Percentiles rank a stretch among this genome's conserved stretches.
phyloP scores from a whole-genome alignment of 73 alveolate species.

The Paramecium tetraurelia region DNA sequence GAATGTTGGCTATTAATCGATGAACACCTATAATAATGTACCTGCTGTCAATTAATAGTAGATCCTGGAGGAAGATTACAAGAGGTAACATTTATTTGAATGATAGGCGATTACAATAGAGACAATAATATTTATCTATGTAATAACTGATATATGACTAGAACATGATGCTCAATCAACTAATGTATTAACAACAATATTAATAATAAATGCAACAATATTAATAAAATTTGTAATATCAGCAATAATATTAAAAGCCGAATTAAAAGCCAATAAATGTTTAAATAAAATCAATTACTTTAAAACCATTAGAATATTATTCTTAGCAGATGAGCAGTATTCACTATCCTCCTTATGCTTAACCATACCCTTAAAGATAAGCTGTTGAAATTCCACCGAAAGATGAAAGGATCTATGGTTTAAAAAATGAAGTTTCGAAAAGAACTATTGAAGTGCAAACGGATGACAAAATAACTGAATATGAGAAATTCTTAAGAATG shows the following conservation, averaged over 20 bases:
- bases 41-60: neutral
- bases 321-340: slow-evolving; percentile 4
- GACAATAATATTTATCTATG: neutral
- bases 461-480: neutral
- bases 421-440: neutral
- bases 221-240: neutral
- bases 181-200: neutral
- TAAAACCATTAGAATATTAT: slow-evolving; percentile 39
- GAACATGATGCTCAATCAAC: neutral
- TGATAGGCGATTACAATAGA: neutral
- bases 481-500: neutral
- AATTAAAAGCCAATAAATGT: neutral
- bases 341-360: neutral
- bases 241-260: neutral
- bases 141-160: neutral
- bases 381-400: neutral
- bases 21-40: neutral
- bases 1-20: neutral
- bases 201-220: neutral
- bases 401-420: neutral
- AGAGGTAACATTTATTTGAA: neutral
- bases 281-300: slow-evolving; percentile 11
- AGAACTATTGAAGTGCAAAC: slow-evolving; percentile 40
- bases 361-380: slow-evolving; percentile 2
- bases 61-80: neutral